Evolutionary conservation across 2,329 filamentous ascomycete species (phyloP), one percentile per base, ranked within the genome.

Genomic region (Cadophora luteo-olivacea): DNA sequence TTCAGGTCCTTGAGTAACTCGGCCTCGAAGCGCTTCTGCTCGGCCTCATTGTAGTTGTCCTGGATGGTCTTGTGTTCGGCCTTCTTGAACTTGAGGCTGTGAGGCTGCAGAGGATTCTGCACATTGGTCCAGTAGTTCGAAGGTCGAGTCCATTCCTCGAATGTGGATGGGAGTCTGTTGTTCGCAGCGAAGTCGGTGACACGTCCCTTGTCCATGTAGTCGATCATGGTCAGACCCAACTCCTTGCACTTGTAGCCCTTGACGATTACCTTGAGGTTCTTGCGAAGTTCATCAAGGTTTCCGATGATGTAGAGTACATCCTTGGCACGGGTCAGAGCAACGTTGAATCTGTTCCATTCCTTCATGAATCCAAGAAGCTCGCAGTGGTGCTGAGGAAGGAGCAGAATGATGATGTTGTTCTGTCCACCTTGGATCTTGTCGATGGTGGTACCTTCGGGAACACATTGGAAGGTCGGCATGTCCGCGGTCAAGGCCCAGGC

Each of bases 371-470:
- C 62, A 11, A 69, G 36, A 11, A 63, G 7, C 16, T 25, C 58
- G 12, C 33, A 19, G 25, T 68, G 38, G 14, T 63, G 33, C 19
- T 51, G 41, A 3, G 66, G 36, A 16, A 68, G 38, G 16, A 63
- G 32, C 25, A 69, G 36, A 11, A 72, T 25, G 16, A 69, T n/a
- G 24, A 72, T 65, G 1, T 67, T n/a, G 12, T 65, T 66, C 25
- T 70, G 24, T 5, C 64, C 57, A 29, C 66, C 52, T 60, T 69
- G 68, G 11, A 67, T 52, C 33, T 57, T 67, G 51, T 68, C 70
- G 25, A 72, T 68, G 19, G 68, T 70, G 3, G 38, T n/a, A 36
- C 29, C 24, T 33, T 51, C 12, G 19, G 62, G 57, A 19, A 71
- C 36, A 14, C 12, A 3, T 32, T 5, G 5, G 51, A 52, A 51